Evolutionary conservation across 306 rosid genomes (phyloP), one percentile per base, ranked within the genome.

Genomic region (Vigna trinervia): DNA sequence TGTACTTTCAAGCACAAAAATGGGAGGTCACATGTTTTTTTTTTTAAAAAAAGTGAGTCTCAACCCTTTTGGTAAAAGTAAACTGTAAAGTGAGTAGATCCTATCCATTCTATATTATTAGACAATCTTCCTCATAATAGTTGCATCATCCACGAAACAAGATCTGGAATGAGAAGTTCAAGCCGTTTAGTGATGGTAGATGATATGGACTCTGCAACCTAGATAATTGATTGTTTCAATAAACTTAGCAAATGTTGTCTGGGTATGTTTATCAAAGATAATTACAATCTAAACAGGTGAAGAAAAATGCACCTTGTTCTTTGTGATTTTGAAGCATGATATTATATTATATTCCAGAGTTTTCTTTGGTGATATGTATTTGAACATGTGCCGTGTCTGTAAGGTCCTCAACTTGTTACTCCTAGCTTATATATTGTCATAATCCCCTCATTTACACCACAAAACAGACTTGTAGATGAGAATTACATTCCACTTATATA

Each of bases 311-410:
- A 36, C 53, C 53, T 58, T 26, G 52, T 19, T 74, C 57, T 36
- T 23, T 57, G 13, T 68, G 60, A 59, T 12, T 75, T 81, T 69
- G 50, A 75, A 50, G 22, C 60, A 68, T 48, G 9, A 12, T 67
- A 67, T 23, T 74, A 48, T 59, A 11, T 69, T 50, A 8, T 53
- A 17, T 59, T 26, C 48, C 41, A 15, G 32, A 75, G 8, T 32
- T 30, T 28, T 60, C 3, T 28, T 60, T 6, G 32, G 20, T 60
- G 67, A 14, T 12, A 8, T 12, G 68, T 3, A 4, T 60, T 6
- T 22, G 34, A 41, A 41, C 32, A 3, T 56, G 66, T 13, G 6
- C 36, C 34, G 8, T 4, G 22, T 8, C 14, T 62, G 48, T 62
- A 7, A 36, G n/a, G 26, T 74, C 47, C 15, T 68, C 77, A 60